Evolutionary conservation across 257 asterid species (phyloP).

Genomic region (Plantago elongata): DNA sequence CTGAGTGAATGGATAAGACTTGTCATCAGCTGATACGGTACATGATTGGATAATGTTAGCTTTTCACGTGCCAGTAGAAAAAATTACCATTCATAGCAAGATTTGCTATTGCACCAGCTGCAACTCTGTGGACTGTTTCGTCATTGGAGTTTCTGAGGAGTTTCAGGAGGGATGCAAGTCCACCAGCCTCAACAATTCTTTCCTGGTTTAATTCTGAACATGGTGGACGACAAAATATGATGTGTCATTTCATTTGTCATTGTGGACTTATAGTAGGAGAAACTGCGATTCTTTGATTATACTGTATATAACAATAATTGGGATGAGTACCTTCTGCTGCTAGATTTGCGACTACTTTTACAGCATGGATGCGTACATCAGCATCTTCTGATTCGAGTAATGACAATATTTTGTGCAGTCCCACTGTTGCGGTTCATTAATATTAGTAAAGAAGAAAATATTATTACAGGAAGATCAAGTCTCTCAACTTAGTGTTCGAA

Average conservation of each 20-base stretch:
- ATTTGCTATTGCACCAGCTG: constrained; percentile 93
- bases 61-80: constrained; percentile 8
- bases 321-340: constrained; percentile 81
- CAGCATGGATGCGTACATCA: constrained; percentile 88
- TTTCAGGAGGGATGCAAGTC: constrained; percentile 67
- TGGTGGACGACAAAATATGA: not conserved
- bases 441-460: constrained; percentile 20
- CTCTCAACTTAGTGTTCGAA: not conserved
- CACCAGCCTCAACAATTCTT: constrained; percentile 83
- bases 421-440: constrained; percentile 43
- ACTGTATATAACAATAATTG: not conserved
- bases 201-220: constrained; percentile 72
- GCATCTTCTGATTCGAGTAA: constrained; percentile 83
- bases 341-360: constrained; percentile 87
- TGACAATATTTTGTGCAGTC: constrained; percentile 79
- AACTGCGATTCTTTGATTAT: not conserved
- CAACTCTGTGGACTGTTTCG: constrained; percentile 77
- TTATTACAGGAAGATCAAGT: constrained; percentile 6
- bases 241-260: not conserved
- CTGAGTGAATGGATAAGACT: constrained; percentile 33
- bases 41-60: not conserved
- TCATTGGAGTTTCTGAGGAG: constrained; percentile 61
- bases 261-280: not conserved
- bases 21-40: constrained; percentile 3
- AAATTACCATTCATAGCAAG: constrained; percentile 83